Evolutionary conservation across 805 yeast genomes (phyloP).

Genomic region (Zygotorulaspora florentina): DNA sequence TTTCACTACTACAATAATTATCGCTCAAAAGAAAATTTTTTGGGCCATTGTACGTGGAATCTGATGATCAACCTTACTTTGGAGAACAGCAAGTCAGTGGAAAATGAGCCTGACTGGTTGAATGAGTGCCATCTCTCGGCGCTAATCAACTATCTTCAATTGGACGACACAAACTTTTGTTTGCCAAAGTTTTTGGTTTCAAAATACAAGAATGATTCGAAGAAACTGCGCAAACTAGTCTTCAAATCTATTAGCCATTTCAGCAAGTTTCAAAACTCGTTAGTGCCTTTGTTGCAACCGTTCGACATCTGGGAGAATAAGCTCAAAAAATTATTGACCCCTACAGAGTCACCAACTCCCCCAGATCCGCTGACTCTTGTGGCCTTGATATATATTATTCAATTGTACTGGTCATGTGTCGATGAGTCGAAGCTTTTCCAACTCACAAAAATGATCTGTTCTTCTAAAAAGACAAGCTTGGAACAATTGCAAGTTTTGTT

Average conservation of each 20-base stretch:
- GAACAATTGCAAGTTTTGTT: slow-evolving; percentile 23
- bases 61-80: slow-evolving; percentile 4
- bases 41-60: slow-evolving; percentile 31
- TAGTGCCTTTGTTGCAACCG: slow-evolving; percentile 27
- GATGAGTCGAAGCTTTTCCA: slow-evolving; percentile 26
- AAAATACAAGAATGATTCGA: slow-evolving; percentile 15
- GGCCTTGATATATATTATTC: slow-evolving; percentile 25
- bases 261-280: slow-evolving; percentile 18
- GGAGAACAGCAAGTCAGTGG: background rate
- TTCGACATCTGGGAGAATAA: slow-evolving; percentile 13
- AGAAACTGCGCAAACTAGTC: slow-evolving; percentile 9
- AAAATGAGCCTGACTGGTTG: slow-evolving; percentile 5
- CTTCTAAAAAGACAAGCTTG: slow-evolving; percentile 15
- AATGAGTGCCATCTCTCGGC: slow-evolving; percentile 8
- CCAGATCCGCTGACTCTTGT: slow-evolving; percentile 19
- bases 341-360: background rate
- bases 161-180: slow-evolving; percentile 16
- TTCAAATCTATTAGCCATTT: slow-evolving; percentile 14
- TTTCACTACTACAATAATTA: slow-evolving; percentile 25
- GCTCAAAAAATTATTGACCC: slow-evolving; percentile 6
- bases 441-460: slow-evolving; percentile 24
- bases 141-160: slow-evolving; percentile 16
- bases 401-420: slow-evolving; percentile 31
- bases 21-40: slow-evolving; percentile 12
- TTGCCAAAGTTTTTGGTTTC: slow-evolving; percentile 23